Conservation (phyloP, 768 basidiomycete genomes). For the Mrakia gelida region DNA sequence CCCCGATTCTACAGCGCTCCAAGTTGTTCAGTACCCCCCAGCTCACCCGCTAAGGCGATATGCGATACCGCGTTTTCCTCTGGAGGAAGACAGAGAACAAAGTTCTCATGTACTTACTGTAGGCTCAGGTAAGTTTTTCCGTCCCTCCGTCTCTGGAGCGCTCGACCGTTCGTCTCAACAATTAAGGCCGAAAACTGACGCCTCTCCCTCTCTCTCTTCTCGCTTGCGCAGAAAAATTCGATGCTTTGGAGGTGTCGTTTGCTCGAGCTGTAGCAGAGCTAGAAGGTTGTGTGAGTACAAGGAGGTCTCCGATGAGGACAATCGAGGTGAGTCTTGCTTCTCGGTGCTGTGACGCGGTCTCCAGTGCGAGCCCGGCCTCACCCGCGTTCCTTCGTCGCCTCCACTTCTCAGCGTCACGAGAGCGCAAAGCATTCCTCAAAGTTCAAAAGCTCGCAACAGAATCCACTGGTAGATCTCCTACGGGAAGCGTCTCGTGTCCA, state of each 20-base stretch:
- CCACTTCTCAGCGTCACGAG: neutral
- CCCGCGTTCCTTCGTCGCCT: neutral
- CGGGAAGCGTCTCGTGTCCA: neutral
- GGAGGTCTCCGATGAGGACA: slow-evolving; percentile 42
- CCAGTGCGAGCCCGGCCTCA: neutral
- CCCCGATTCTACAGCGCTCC: neutral
- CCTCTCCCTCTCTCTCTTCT: too few relatives aligned
- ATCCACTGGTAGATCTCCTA: neutral
- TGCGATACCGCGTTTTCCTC: neutral
- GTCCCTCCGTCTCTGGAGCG: too few relatives aligned
- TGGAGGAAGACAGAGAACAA: neutral
- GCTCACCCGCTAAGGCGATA: neutral
- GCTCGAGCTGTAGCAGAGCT: slow-evolving; percentile 40
- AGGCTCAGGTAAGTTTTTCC: neutral
- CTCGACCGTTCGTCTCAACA: too few relatives aligned
- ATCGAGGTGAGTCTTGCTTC: slow-evolving; percentile 30
- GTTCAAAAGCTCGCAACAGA: neutral
- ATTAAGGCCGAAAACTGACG: neutral
- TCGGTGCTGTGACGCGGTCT: neutral
- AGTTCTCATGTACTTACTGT: neutral
- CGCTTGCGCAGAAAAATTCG: slow-evolving; percentile 2
- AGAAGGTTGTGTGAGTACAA: slow-evolving; percentile 40
- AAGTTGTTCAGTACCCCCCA: neutral
- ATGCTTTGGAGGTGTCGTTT: slow-evolving; percentile 41
- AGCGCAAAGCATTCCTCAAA: slow-evolving; percentile 10